phyloP scores from a whole-genome alignment of 2,329 filamentous ascomycete species.

The Didymella keratinophila region DNA sequence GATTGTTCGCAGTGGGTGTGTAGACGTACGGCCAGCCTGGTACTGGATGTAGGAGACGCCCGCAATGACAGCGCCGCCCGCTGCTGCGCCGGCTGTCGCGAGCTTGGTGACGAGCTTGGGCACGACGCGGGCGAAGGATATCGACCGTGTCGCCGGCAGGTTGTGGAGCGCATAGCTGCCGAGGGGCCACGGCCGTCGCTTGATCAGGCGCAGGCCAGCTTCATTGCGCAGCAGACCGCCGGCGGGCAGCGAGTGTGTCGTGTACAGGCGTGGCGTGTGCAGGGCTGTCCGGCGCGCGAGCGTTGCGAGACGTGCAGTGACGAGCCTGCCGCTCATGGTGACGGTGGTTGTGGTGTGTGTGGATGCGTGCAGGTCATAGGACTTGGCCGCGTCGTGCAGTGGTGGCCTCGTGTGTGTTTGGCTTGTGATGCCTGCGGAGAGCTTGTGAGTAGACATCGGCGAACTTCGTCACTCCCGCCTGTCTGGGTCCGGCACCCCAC shows the following conservation, averaged over 20 bases:
- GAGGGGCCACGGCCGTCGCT: conserved; percentile 74
- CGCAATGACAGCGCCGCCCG: conserved; percentile 86
- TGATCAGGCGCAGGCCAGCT: conserved; percentile 45
- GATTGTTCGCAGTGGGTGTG: neutral
- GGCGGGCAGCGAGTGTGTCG: conserved; percentile 43
- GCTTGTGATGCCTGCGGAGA: conserved; percentile 8
- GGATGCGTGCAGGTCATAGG: conserved; percentile 30
- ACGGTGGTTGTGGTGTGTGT: conserved; percentile 20
- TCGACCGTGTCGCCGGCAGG: conserved; percentile 67
- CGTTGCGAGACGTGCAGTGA: conserved; percentile 76
- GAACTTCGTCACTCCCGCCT: conserved; percentile 21
- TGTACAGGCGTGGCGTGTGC: conserved; percentile 64
- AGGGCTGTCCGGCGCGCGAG: conserved; percentile 69
- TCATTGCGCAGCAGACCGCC: conserved; percentile 51
- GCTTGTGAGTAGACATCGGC: conserved; percentile 3
- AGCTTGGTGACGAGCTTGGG: conserved; percentile 94
- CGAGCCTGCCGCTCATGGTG: conserved; percentile 74
- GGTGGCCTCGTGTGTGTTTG: conserved; percentile 3
- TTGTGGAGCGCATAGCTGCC: conserved; percentile 85
- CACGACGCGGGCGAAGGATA: conserved; percentile 73
- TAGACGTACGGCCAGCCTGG: conserved; percentile 80
- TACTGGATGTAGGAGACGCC: conserved; percentile 94
- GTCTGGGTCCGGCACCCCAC: conserved; percentile 10
- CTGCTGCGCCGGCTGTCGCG: conserved; percentile 84
- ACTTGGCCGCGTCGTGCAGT: conserved; percentile 6